Evolutionary conservation across 257 asterid genomes (phyloP).

Genomic region (Nicotiana sylvestris): DNA sequence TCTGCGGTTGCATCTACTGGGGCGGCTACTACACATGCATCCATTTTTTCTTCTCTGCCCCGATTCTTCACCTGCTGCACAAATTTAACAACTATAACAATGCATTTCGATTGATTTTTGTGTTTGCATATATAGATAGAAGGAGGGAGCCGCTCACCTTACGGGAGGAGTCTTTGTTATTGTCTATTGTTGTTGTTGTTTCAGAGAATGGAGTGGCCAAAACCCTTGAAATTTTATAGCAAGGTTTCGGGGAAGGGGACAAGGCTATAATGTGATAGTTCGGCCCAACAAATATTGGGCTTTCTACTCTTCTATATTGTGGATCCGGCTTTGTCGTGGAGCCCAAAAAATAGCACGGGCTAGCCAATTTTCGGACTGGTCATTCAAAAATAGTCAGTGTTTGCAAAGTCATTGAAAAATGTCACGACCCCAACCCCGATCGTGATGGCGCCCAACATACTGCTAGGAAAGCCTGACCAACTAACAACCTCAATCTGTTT

Average conservation of each 20-base stretch:
- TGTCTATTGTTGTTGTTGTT: neutral
- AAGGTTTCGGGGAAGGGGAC: neutral
- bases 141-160: neutral
- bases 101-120: neutral
- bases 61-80: conserved; percentile 8
- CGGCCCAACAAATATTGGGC: neutral
- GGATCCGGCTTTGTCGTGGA: too few relatives aligned
- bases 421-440: too few relatives aligned
- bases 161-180: neutral
- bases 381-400: too few relatives aligned
- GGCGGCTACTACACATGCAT: neutral
- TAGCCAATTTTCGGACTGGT: too few relatives aligned
- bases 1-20: neutral
- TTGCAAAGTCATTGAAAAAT: too few relatives aligned
- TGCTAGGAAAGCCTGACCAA: too few relatives aligned
- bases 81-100: neutral
- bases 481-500: too few relatives aligned
- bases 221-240: neutral
- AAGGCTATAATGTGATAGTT: neutral
- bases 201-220: neutral
- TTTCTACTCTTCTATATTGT: neutral
- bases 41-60: conserved; percentile 5
- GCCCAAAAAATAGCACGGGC: neutral
- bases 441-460: too few relatives aligned
- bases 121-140: neutral